Base-by-base conservation (phyloP, 805 yeast genomes). In the Candida ipomoeae region DNA sequence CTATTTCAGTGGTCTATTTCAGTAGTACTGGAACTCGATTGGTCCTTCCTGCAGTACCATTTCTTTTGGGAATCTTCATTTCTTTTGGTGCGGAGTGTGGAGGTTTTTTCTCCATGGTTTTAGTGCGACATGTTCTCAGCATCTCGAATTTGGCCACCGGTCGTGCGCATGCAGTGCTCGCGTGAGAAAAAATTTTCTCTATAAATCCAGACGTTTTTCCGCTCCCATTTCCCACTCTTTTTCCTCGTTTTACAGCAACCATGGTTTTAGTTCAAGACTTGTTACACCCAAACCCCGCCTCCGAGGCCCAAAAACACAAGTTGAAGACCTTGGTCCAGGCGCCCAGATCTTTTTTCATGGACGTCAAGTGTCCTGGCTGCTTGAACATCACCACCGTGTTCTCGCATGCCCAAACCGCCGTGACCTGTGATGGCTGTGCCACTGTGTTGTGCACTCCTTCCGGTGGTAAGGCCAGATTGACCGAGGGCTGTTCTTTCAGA, bases 361-460 rank as follows among this genome's bases (percentile, higher is more conserved):
- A 94, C 74, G 99, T 94, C 68, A 94, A 92, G 80, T 94, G 99
- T 80, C 98, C 96, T 78, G 98, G 99, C 69, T 94, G 99, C 83
- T 83, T 92, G 76, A 87, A 85, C 85, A 94, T 94, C 82, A 90
- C 99, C 78, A 92, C 97, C 66, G 98, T 94, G 64, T 94, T 94
- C 87, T 92, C 98, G 61, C 99, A 94, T 79, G 98, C 99, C 65
- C 99, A 94, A 84, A 94, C 99, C 69, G 98, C 97, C 69, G 99
- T 94, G 70, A 87, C 97, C 71, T 94, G 99, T 84, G 98, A 95
- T 73, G 84, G 96, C 51, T 94, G 99, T 82, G 85, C 98, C 64
- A 89, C 97, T 63, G 97, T 94, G 62, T 87, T 94, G 73, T 91
- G 98, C 81, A 86, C 94, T 71, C 99, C 99, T 75, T 87, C 97